Percentiles rank a stretch among this genome's conserved stretches.
Evolutionary conservation across 176 grass and related monocot species (phyloP).

Genomic region (Zea mays): DNA sequence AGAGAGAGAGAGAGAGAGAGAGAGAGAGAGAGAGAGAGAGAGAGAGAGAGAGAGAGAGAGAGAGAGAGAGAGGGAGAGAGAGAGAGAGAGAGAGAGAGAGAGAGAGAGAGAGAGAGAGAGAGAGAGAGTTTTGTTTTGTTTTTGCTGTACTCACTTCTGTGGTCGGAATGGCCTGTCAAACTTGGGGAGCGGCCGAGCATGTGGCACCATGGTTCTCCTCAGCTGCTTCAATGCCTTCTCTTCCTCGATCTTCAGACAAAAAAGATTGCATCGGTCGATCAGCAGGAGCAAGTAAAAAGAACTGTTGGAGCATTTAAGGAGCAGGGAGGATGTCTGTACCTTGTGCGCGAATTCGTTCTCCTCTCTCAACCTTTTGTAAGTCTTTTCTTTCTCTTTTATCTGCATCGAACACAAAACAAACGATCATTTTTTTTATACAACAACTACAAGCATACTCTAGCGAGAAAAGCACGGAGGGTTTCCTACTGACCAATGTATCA

Average conservation of each 20-base stretch:
- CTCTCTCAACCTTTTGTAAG: constrained; percentile 82
- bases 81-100: background rate
- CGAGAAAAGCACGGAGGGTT: background rate
- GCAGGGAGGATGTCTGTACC: constrained; percentile 37
- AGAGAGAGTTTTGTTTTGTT: background rate
- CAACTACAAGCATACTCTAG: background rate
- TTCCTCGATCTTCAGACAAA: constrained; percentile 72
- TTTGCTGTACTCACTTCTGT: constrained; percentile 58
- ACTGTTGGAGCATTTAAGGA: background rate
- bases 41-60: background rate
- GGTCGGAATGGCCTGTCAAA: constrained; percentile 83
- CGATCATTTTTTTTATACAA: background rate
- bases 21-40: background rate
- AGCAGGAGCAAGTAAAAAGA: background rate
- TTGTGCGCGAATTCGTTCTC: constrained; percentile 77
- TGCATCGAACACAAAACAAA: constrained; percentile 31
- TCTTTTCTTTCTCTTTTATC: constrained; percentile 85
- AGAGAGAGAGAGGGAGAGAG: background rate
- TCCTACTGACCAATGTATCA: constrained; percentile 60
- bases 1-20: background rate
- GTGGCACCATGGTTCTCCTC: constrained; percentile 84
- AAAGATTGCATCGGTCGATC: constrained; percentile 25
- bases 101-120: background rate
- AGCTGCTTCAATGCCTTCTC: constrained; percentile 93
- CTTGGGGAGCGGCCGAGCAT: constrained; percentile 76